These are phyloP conservation scores for Geotrichum phurueaensis DNA, from an alignment of 1,139 yeast genomes.

Conservation along the genomic window DNA sequence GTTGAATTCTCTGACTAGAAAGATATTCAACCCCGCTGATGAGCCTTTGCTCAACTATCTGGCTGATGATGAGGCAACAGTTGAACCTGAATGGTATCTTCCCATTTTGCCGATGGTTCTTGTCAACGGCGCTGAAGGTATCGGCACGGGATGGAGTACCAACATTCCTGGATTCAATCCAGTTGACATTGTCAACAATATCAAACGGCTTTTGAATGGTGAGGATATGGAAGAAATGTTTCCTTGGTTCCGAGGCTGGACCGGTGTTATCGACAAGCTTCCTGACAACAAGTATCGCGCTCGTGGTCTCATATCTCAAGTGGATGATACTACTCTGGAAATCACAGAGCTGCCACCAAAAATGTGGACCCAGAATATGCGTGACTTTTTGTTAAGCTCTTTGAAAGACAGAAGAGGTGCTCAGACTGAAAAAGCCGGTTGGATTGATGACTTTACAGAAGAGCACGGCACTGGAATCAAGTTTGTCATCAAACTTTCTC, in stretches of 20 bases:
- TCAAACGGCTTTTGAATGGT: slow-evolving; percentile 66
- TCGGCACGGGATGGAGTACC: slow-evolving; percentile 99
- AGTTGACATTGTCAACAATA: slow-evolving; percentile 65
- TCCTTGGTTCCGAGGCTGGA: slow-evolving; percentile 98
- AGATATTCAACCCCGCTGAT: slow-evolving; percentile 73
- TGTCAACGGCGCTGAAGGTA: slow-evolving; percentile 96
- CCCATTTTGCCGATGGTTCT: slow-evolving; percentile 90
- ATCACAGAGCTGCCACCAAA: slow-evolving; percentile 91
- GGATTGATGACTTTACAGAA: slow-evolving; percentile 95
- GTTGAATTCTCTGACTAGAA: slow-evolving; percentile 66
- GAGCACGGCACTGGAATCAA: slow-evolving; percentile 80
- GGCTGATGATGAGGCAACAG: slow-evolving; percentile 89
- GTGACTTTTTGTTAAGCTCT: slow-evolving; percentile 73
- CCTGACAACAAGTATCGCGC: slow-evolving; percentile 61
- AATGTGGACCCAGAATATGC: slow-evolving; percentile 87
- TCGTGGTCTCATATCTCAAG: slow-evolving; percentile 72
- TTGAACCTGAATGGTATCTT: slow-evolving; percentile 93
- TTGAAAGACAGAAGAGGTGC: slow-evolving; percentile 37
- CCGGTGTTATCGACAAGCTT: slow-evolving; percentile 64
- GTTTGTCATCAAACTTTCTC: slow-evolving; percentile 67
- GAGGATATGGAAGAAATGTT: slow-evolving; percentile 66
- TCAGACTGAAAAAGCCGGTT: slow-evolving; percentile 46
- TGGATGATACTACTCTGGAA: slow-evolving; percentile 74
- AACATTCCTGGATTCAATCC: slow-evolving; percentile 90
- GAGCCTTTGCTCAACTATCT: slow-evolving; percentile 71